Percentiles rank a stretch among this genome's conserved stretches.
phyloP scores from a whole-genome alignment of 768 basidiomycete species.

The Serendipita sp. region DNA sequence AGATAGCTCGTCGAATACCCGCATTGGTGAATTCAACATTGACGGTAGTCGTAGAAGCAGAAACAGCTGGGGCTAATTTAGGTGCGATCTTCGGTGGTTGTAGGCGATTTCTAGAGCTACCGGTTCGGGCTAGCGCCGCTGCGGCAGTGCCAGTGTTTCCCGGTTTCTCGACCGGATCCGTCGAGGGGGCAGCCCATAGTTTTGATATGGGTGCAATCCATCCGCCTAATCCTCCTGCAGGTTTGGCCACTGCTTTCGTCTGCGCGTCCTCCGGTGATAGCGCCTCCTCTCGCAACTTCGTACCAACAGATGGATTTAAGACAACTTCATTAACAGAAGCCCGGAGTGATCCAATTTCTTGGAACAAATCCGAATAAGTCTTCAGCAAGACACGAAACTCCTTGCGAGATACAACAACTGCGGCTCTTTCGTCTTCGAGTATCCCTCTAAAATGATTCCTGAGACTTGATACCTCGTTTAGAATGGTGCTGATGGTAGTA shows the following conservation, averaged over 20 bases:
- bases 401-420: conserved; percentile 43
- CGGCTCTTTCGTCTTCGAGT: conserved; percentile 46
- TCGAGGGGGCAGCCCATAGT: background rate
- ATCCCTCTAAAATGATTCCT: conserved; percentile 55
- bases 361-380: conserved; percentile 69
- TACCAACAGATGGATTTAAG: conserved; percentile 68
- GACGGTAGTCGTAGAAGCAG: conserved; percentile 81
- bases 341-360: conserved; percentile 68
- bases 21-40: conserved; percentile 88
- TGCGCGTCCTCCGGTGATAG: conserved; percentile 38
- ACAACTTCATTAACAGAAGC: conserved; percentile 77
- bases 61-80: conserved; percentile 71
- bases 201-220: conserved; percentile 4
- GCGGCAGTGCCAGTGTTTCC: conserved; percentile 7
- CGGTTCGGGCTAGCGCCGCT: background rate
- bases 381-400: conserved; percentile 75
- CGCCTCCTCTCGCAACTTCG: conserved; percentile 53
- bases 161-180: conserved; percentile 69
- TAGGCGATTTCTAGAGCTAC: background rate
- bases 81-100: conserved; percentile 41
- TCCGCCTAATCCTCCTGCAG: conserved; percentile 54
- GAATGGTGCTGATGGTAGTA: conserved; percentile 57
- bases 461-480: conserved; percentile 53
- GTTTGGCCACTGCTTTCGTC: conserved; percentile 18
- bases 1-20: conserved; percentile 41